Conservation (phyloP, 2,329 filamentous ascomycete species). For the Fusarium sp. region DNA sequence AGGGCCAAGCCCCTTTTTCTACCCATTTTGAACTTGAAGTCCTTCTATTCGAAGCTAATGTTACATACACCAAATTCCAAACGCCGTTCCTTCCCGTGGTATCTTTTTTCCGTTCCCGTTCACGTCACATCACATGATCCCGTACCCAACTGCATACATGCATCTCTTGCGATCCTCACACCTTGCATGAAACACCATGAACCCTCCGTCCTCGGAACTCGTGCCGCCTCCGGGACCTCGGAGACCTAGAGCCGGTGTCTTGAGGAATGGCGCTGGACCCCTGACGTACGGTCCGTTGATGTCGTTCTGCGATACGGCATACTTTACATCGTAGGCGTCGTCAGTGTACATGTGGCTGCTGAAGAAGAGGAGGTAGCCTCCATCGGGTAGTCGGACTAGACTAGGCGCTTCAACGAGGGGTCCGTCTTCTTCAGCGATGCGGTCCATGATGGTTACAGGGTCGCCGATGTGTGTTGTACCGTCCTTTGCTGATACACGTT, state of each 20-base stretch:
- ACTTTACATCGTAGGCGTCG: constrained; percentile 67
- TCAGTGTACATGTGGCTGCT: constrained; percentile 69
- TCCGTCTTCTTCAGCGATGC: constrained; percentile 54
- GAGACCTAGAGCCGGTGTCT: constrained; percentile 51
- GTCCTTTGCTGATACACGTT: constrained; percentile 58
- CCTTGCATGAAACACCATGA: constrained; percentile 52
- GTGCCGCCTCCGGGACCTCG: constrained; percentile 55
- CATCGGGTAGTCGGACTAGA: constrained; percentile 57
- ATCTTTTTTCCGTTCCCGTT: neutral
- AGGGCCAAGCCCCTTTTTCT: neutral
- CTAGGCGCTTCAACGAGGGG: constrained; percentile 71
- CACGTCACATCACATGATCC: constrained; percentile 10
- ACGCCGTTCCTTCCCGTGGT: neutral
- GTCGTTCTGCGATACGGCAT: constrained; percentile 58
- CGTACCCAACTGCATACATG: constrained; percentile 48
- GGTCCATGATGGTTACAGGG: constrained; percentile 59
- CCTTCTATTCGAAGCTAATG: neutral
- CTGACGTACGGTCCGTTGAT: constrained; percentile 53
- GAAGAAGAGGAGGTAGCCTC: constrained; percentile 70
- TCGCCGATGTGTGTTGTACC: constrained; percentile 64
- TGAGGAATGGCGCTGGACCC: constrained; percentile 46
- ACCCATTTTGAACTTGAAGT: neutral
- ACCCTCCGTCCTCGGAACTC: constrained; percentile 43
- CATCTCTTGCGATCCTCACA: constrained; percentile 48
- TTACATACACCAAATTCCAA: neutral